A percentile compares a stretch with the other conserved stretches of the same genome.
Conservation (phyloP, 345 rosid genomes). For the Eucalyptus polyanthemos region DNA sequence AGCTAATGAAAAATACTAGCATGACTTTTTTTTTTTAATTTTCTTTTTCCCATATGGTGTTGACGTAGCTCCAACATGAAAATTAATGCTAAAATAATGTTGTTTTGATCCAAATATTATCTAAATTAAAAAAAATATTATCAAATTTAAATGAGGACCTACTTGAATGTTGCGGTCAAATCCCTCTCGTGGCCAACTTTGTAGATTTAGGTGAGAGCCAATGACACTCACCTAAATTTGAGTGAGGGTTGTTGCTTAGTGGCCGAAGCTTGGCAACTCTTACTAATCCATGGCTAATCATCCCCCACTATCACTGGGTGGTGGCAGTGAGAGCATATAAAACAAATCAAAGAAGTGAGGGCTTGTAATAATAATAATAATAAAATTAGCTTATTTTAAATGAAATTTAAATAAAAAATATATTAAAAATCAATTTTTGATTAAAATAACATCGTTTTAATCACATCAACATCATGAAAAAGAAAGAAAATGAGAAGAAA, state of each 20-base stretch:
- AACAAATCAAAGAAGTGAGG: too few species aligned
- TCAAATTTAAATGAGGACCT: neutral
- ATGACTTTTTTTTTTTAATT: too few species aligned
- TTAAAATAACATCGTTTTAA: accelerated
- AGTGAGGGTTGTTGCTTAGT: accelerated
- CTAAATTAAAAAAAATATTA: too few species aligned
- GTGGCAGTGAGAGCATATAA: accelerated
- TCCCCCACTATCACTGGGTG: accelerated
- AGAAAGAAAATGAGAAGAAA: too few species aligned
- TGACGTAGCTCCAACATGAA: too few species aligned
- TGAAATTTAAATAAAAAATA: accelerated
- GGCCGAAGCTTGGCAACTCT: accelerated
- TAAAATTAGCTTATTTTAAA: too few species aligned
- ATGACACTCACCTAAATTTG: too few species aligned
- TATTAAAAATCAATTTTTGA: accelerated
- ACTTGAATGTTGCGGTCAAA: accelerated
- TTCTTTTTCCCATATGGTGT: neutral
- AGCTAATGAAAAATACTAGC: too few species aligned
- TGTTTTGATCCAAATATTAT: too few species aligned
- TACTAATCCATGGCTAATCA: accelerated
- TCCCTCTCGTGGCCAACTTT: too few species aligned
- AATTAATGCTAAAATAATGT: neutral
- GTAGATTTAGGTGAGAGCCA: too few species aligned
- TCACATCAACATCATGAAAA: accelerated
- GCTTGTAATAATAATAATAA: too few species aligned